These are phyloP conservation scores for Trichopus zeylanicus DNA, from an alignment of 116 monocot species.

Conservation along the genomic window DNA sequence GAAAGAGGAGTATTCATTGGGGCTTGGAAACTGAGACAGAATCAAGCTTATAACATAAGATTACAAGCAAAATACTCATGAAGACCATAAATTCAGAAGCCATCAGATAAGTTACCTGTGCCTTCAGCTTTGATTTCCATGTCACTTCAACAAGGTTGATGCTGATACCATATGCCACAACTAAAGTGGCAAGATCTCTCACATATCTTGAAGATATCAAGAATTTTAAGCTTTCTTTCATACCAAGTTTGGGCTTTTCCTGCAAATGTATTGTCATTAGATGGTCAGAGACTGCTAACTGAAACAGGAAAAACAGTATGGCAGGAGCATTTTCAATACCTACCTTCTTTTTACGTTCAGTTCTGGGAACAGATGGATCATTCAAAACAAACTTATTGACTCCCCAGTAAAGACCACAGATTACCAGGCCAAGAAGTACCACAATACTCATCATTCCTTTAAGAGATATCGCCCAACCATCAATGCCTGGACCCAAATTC, in stretches of 20 bases:
- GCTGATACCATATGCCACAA: slow-evolving; percentile 97
- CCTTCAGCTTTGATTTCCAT: slow-evolving; percentile 98
- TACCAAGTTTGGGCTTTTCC: slow-evolving; percentile 84
- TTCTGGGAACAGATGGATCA: slow-evolving; percentile 71
- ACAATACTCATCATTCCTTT: slow-evolving; percentile 99
- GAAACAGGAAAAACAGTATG: background rate
- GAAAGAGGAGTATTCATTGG: slow-evolving; percentile 93
- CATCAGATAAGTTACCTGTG: slow-evolving; percentile 51
- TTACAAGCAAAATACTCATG: slow-evolving; percentile 1
- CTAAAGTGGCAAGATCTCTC: slow-evolving; percentile 92
- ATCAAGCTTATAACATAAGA: background rate
- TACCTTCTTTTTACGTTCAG: slow-evolving; percentile 69
- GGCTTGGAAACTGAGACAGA: slow-evolving; percentile 70
- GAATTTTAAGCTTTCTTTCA: slow-evolving; percentile 88
- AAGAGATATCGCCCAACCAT: slow-evolving; percentile 92
- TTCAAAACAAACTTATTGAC: slow-evolving; percentile 80
- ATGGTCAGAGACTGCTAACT: slow-evolving; percentile 6
- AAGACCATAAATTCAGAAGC: background rate
- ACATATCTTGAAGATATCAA: slow-evolving; percentile 84
- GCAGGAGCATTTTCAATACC: background rate
- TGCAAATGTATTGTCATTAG: slow-evolving; percentile 21
- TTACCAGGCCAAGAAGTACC: slow-evolving; percentile 64
- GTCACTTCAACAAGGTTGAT: slow-evolving; percentile 98
- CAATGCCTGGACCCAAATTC: slow-evolving; percentile 85
- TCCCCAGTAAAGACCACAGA: slow-evolving; percentile 69